phyloP scores from a whole-genome alignment of 1,284 basidiomycete species.

The Bjerkandera adusta region DNA sequence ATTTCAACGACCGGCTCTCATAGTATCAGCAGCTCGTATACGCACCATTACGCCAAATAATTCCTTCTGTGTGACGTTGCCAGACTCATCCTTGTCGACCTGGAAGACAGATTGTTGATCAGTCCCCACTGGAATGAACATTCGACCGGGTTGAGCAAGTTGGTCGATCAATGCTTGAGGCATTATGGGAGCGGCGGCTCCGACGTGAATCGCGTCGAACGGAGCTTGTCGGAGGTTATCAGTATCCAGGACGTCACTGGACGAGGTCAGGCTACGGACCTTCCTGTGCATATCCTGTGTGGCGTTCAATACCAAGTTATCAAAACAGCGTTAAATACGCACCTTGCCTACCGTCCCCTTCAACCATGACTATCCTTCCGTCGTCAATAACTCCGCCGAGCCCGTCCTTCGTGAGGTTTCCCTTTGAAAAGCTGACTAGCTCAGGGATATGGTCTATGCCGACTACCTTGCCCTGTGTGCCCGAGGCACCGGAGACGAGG shows the following conservation, averaged over 20 bases:
- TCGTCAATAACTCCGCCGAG: conserved; percentile 49
- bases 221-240: conserved; percentile 48
- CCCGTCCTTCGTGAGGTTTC: conserved; percentile 74
- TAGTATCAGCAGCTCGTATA: conserved; percentile 16
- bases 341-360: conserved; percentile 84
- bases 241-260: background rate
- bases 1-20: background rate
- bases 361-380: conserved; percentile 59
- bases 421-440: conserved; percentile 67
- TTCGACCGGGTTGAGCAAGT: conserved; percentile 81
- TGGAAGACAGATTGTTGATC: conserved; percentile 54
- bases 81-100: conserved; percentile 79
- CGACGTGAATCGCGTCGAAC: conserved; percentile 92
- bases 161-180: conserved; percentile 78
- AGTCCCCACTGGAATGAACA: conserved; percentile 92
- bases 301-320: background rate
- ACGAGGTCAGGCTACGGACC: conserved; percentile 1
- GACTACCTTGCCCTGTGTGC: conserved; percentile 59
- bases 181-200: conserved; percentile 83
- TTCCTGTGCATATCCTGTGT: conserved; percentile 6
- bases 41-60: conserved; percentile 84
- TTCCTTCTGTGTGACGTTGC: conserved; percentile 63
- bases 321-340: conserved; percentile 14
- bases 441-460: conserved; percentile 92
- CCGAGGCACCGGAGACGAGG: conserved; percentile 47